Percentiles rank a stretch among this genome's conserved stretches.
These are phyloP conservation scores for Lentinula detonsa DNA, from an alignment of 768 basidiomycete genomes.

Conservation along the genomic window DNA sequence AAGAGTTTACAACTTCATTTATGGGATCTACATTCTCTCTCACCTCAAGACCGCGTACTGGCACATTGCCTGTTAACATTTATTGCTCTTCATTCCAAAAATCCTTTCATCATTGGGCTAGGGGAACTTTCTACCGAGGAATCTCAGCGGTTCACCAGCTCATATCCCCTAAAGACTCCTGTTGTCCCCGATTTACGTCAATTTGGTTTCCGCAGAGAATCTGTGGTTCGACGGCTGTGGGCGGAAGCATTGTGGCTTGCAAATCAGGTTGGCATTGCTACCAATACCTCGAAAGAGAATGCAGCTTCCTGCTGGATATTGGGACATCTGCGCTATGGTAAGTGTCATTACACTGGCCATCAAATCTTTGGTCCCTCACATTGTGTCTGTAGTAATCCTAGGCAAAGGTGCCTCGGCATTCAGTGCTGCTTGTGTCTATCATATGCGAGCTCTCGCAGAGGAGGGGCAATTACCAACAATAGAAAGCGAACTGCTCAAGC, in stretches of 20 bases:
- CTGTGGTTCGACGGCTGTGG: background rate
- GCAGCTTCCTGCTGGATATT: conserved; percentile 3
- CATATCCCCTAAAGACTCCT: background rate
- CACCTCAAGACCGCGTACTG: conserved; percentile 5
- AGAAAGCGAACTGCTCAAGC: background rate
- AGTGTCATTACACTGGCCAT: background rate
- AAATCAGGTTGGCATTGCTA: background rate
- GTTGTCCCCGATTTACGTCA: background rate
- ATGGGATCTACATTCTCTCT: conserved; percentile 5
- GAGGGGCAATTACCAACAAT: background rate
- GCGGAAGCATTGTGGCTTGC: conserved; percentile 1
- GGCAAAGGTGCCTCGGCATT: background rate
- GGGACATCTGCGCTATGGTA: background rate
- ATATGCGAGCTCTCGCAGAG: background rate
- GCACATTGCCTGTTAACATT: conserved; percentile 6
- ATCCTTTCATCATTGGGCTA: conserved; percentile 8
- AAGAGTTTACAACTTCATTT: background rate
- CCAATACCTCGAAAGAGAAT: background rate
- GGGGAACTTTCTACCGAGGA: background rate
- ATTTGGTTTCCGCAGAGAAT: background rate
- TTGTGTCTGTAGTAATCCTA: background rate
- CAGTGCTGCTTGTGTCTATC: background rate
- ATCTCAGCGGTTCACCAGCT: background rate
- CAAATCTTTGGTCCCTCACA: background rate
- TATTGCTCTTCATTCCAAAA: background rate